These are phyloP conservation scores for Chlamydomonas incerta DNA, from an alignment of 139 green algal species.

Conservation along the genomic window DNA sequence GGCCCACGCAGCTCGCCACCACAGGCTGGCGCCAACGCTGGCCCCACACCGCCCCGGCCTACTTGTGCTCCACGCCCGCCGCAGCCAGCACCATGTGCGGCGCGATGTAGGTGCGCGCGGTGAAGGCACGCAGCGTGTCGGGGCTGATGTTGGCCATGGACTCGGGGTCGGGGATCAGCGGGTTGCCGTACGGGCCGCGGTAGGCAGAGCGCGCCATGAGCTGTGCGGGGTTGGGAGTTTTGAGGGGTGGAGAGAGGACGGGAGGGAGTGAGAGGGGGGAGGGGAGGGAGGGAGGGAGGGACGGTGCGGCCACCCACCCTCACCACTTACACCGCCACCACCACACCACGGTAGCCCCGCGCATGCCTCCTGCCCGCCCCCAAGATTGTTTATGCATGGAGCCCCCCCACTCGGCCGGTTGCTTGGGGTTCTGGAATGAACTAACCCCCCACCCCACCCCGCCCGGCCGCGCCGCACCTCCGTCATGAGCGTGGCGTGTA, in stretches of 20 bases:
- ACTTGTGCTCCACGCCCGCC: slow-evolving; percentile 82
- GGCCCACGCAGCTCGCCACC: too few species aligned
- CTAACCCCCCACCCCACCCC: neutral
- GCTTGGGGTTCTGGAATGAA: too few species aligned
- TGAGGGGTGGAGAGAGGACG: too few species aligned
- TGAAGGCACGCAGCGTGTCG: slow-evolving; percentile 71
- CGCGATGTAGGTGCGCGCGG: slow-evolving; percentile 68
- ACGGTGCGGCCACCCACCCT: neutral
- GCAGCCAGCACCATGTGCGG: slow-evolving; percentile 88
- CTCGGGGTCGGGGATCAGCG: slow-evolving; percentile 62
- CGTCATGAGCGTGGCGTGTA: slow-evolving; percentile 63
- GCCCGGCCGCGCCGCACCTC: slow-evolving; percentile 45
- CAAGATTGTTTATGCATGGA: too few species aligned
- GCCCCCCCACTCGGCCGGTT: too few species aligned
- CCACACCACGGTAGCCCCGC: too few species aligned
- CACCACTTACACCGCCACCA: too few species aligned
- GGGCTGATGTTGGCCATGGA: slow-evolving; percentile 49
- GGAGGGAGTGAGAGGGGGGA: neutral
- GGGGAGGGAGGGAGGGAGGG: neutral
- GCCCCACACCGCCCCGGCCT: too few species aligned
- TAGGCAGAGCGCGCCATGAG: slow-evolving; percentile 59
- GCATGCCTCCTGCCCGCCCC: too few species aligned
- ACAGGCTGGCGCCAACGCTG: too few species aligned
- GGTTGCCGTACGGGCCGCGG: slow-evolving; percentile 72
- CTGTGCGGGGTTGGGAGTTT: slow-evolving; percentile 57